Base-by-base conservation (phyloP, 148 eudicot genomes). In the Camellia sinensis region DNA sequence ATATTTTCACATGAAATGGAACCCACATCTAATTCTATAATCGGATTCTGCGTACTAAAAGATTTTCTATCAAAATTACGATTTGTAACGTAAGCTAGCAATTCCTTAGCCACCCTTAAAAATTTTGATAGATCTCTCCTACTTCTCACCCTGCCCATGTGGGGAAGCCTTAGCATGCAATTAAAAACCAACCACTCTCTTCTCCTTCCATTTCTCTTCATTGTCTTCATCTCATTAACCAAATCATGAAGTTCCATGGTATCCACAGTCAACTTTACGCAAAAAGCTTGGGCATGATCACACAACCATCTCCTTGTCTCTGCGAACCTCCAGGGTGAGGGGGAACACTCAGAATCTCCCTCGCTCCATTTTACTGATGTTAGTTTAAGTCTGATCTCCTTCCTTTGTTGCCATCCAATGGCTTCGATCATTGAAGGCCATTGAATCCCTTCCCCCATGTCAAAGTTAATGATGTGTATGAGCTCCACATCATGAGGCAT, bases 181-280 rank as follows among this genome's bases (percentile, higher is more conserved):
- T 87, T 87, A 75, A 87, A 87, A 37, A 73, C 82, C 46, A 81
- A 15, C 82, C 82, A 85, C 64, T 81, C 75, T 45, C 71, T 81
- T 15, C 60, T 44, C 22, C 54, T 53, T 64, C 67, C 65, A 4
- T 18, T 45, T 46, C n/a, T 80, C 74, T 67, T 62, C 79, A 41
- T 76, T 37, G 37, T 73, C 70, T 10, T 80, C 3, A 79, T 71
- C 53, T 75, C 65, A n/a, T 41, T 67, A 61, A 56, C 78, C 54
- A 83, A 7, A 43, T 83, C 80, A 57, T 67, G 41, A 60, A 85
- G 4, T 21, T 41, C 77, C 77, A 76, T 75, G 52, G 80, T 80
- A n/a, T 87, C 84, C 19, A 83, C 61, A 8, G 60, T 46, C 18
- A 87, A 53, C 9, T 78, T 81, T 50, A 83, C 64, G 56, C 86